Evolutionary conservation across 148 eudicot genomes (phyloP).

Genomic region (Bassia scoparia): DNA sequence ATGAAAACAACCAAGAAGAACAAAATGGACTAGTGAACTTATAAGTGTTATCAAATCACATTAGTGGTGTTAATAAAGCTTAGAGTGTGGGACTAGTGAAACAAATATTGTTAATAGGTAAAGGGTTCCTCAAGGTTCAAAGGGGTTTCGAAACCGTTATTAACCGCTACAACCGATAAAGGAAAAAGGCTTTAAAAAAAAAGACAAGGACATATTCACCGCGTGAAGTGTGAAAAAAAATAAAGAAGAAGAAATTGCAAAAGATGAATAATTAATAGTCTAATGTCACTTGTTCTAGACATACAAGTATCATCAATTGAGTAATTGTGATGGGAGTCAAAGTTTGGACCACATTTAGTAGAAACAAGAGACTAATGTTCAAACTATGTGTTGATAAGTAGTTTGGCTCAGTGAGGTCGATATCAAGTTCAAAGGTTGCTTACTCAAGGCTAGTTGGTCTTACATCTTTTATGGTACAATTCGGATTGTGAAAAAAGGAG

Average conservation of each 20-base stretch:
- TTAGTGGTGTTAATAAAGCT: background rate
- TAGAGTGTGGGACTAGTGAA: background rate
- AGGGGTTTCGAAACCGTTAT: conserved; percentile 24
- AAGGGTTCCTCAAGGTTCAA: background rate
- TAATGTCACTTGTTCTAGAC: too few relatives aligned
- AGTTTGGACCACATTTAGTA: too few relatives aligned
- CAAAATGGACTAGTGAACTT: background rate
- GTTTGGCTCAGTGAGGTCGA: too few relatives aligned
- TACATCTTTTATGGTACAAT: too few relatives aligned
- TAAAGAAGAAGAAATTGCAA: background rate
- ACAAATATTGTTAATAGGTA: background rate
- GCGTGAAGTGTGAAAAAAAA: conserved; percentile 17
- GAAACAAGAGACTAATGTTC: too few relatives aligned
- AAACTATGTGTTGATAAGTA: too few relatives aligned
- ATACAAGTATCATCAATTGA: too few relatives aligned
- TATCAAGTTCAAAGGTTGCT: too few relatives aligned
- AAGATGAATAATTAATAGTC: too few relatives aligned
- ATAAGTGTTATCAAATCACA: conserved; percentile 6
- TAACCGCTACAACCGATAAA: conserved; percentile 43
- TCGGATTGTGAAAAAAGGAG: too few relatives aligned
- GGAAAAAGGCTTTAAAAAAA: conserved; percentile 12
- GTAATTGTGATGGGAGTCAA: too few relatives aligned
- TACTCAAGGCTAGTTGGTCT: too few relatives aligned
- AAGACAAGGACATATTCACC: conserved; percentile 15
- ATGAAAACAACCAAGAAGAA: background rate